phyloP scores from a whole-genome alignment of 805 yeast species.

The Yarrowia sp. region DNA sequence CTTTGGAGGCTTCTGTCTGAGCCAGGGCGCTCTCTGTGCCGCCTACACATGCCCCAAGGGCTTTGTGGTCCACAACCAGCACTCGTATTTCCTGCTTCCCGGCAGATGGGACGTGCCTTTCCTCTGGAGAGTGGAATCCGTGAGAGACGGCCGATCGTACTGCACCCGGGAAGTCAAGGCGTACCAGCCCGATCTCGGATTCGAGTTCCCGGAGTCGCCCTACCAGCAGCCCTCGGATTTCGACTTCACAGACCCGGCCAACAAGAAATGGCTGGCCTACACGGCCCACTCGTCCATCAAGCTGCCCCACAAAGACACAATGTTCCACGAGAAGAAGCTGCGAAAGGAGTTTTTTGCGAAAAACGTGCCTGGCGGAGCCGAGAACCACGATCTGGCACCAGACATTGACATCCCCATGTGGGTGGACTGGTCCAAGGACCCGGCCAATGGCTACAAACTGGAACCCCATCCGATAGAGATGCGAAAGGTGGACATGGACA shows the following conservation, averaged over 20 bases:
- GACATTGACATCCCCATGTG: slow-evolving; percentile 45
- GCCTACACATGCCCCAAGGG: slow-evolving; percentile 32
- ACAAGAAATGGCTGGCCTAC: slow-evolving; percentile 39
- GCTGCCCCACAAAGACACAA: slow-evolving; percentile 34
- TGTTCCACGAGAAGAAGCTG: slow-evolving; percentile 39
- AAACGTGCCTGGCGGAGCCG: slow-evolving; percentile 40
- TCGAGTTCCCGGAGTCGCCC: slow-evolving; percentile 42
- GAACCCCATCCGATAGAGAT: slow-evolving; percentile 47
- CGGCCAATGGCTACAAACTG: slow-evolving; percentile 19
- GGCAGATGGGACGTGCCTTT: slow-evolving; percentile 47
- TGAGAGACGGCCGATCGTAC: slow-evolving; percentile 47
- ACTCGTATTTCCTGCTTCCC: slow-evolving; percentile 47
- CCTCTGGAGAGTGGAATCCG: slow-evolving; percentile 44
- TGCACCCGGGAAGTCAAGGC: slow-evolving; percentile 45
- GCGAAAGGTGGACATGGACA: slow-evolving; percentile 46
- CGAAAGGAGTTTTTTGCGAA: slow-evolving; percentile 34
- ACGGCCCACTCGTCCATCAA: slow-evolving; percentile 42
- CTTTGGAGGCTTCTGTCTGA: slow-evolving; percentile 36
- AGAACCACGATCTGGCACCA: slow-evolving; percentile 44
- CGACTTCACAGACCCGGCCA: slow-evolving; percentile 27
- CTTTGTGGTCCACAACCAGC: slow-evolving; percentile 41
- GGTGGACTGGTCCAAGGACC: slow-evolving; percentile 42
- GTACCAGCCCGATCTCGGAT: slow-evolving; percentile 45
- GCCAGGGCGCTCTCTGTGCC: slow-evolving; percentile 21
- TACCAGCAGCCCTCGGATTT: slow-evolving; percentile 36